Evolutionary conservation across 225 moss, liverwort and hornwort species (phyloP), one percentile per base, ranked within the genome.

Genomic region (Straminergon stramineum): DNA sequence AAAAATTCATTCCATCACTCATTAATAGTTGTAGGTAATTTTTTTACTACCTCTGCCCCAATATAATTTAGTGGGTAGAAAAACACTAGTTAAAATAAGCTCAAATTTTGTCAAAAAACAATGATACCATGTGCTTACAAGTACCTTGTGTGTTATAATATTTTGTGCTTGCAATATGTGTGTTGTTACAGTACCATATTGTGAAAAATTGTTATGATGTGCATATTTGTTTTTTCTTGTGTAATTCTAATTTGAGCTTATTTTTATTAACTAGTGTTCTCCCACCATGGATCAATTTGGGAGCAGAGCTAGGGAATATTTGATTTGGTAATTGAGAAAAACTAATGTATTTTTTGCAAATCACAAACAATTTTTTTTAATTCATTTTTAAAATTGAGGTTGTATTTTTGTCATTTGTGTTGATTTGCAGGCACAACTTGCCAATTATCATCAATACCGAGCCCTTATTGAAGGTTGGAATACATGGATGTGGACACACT

Each of bases 391-490:
- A 28, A 19, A 20, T 32, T 32, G 12, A 32, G 13, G 17, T 28
- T 79, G 5, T 43, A 9, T 48, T 48, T 48, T 48, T 9, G 10
- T 48, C 2, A 37, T 28, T 64, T 67, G 10, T 26, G 8, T 65
- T 48, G 48, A 11, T 45, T n/a, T 82, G 7, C 61, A 97, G 96
- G 98, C 98, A 55, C 96, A 98, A 85, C 94, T 98, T 67, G 98
- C 81, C 8, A 98, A 98, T 84, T 98, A 96, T 70, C 78, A 90
- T 68, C 96, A 96, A 55, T 96, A 97, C 39, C 94, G 92, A 68
- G 97, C 98, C 30, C 93, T 98, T 4, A 90, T 97, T 34, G 97
- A 98, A 88, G 96, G 98, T 35, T 98, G 97, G 97, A 97, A 97
- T 76, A 95, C 98, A 71, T 95, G 95, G 79, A 98, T 98, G 98